These are phyloP conservation scores for Borealophlyctis nickersoniae DNA, from an alignment of 192 early-diverging fungal species.

Conservation along the genomic window DNA sequence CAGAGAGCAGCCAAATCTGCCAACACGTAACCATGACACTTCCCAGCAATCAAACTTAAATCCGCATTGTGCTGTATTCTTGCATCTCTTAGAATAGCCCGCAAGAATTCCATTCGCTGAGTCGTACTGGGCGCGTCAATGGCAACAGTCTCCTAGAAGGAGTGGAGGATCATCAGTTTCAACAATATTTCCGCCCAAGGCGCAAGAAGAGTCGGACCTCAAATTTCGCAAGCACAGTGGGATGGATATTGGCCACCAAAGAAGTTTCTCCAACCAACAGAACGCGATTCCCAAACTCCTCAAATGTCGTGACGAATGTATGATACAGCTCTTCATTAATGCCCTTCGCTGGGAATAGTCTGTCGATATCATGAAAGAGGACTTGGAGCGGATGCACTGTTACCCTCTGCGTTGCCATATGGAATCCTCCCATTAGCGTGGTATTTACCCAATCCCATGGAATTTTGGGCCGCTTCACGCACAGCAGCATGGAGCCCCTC, in stretches of 20 bases:
- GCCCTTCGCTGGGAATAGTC: slow-evolving; percentile 8
- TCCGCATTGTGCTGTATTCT: slow-evolving; percentile 3
- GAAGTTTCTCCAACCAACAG: slow-evolving; percentile 4
- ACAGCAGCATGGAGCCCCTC: no score
- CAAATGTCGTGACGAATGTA: neutral
- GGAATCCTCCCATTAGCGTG: no score
- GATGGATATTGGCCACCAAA: neutral
- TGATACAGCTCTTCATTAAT: slow-evolving; percentile 7
- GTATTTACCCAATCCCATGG: no score
- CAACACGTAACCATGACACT: slow-evolving; percentile 55
- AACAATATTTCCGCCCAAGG: neutral
- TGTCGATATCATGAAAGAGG: slow-evolving; percentile 4
- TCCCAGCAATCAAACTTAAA: slow-evolving; percentile 27
- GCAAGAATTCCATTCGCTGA: slow-evolving; percentile 44
- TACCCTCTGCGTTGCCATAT: no score
- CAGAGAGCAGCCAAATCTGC: slow-evolving; percentile 52
- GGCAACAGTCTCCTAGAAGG: slow-evolving; percentile 39
- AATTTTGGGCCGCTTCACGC: no score
- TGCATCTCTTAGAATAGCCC: slow-evolving; percentile 17
- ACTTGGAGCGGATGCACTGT: no score
- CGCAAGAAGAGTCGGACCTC: neutral
- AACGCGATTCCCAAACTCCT: neutral
- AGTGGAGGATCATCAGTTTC: neutral
- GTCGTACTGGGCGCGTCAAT: slow-evolving; percentile 52
- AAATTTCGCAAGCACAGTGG: neutral